phyloP scores from a whole-genome alignment of 306 rosid genomes.

The Biancaea sappan region DNA sequence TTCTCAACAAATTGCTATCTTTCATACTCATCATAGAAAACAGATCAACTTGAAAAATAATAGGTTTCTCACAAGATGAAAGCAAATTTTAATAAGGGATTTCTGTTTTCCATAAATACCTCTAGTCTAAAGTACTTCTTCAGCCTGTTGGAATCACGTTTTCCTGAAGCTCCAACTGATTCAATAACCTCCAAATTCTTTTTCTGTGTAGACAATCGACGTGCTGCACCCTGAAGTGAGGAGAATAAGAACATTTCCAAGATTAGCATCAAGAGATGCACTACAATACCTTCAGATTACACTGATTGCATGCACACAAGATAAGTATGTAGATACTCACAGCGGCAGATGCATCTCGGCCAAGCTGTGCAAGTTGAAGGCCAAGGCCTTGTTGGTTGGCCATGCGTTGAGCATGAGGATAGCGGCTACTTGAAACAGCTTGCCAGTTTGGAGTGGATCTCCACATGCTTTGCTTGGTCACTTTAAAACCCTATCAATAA shows the following conservation, averaged over 20 bases:
- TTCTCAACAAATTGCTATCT: not conserved
- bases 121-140: conserved; percentile 90
- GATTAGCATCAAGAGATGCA: conserved; percentile 28
- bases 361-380: conserved; percentile 97
- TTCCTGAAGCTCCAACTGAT: conserved; percentile 82
- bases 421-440: conserved; percentile 78
- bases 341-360: conserved; percentile 99
- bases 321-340: conserved; percentile 50
- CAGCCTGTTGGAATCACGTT: conserved; percentile 65
- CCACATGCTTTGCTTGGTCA: conserved; percentile 86
- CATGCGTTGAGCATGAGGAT: conserved; percentile 85
- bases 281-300: not conserved
- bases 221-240: conserved; percentile 91
- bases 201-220: conserved; percentile 84
- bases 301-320: not conserved
- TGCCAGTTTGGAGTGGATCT: conserved; percentile 88
- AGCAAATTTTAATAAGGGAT: conserved; percentile 11
- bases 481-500: conserved; percentile 71
- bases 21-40: conserved; percentile 10
- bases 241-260: conserved; percentile 8
- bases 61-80: conserved; percentile 13
- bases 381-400: conserved; percentile 98
- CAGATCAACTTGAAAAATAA: conserved; percentile 26
- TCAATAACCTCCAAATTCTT: conserved; percentile 79
- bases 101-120: conserved; percentile 47